Base-by-base conservation (phyloP, 495 filamentous ascomycete genomes). In the Gamarada debralockiae region DNA sequence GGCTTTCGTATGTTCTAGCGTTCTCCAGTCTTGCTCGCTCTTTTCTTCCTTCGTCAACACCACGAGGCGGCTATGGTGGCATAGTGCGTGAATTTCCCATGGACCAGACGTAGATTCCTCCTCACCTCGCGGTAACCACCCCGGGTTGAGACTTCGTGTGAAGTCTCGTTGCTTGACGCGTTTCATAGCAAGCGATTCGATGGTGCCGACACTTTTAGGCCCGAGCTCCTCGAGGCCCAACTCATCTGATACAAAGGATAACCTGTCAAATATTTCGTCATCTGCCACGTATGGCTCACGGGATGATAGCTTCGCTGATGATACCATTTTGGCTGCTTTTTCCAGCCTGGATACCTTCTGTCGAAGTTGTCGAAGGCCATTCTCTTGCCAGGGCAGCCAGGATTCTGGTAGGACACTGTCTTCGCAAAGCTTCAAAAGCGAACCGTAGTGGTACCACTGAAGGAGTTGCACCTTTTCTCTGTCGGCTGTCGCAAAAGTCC, bases 81-180 rank as follows among this genome's bases (percentile, higher is more conserved):
- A 58, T 12, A 61, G 48, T 12, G 58, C 58, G 23, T 61, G 40
- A 13, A 61, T 38, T 29, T 61, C 58, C 58, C 58, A 61, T 8
- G 58, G 58, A 20, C 55, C 58, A 48, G 45, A 39, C 24, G 22
- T 24, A 36, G 27, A 34, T 18, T 23, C 46, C 10, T 48, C 22
- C 17, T 18, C 6, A 23, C 18, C 10, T 38, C 13, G 5, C 18
- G 46, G 46, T 3, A 48, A 4, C 27, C 33, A 48, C 5, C 46
- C 46, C 5, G 46, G 46, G 15, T 48, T 48, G 46, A 48, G 27
- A 5, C 13, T 21, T 36, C 46, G 12, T 23, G 46, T 48, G 29
- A 6, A 34, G 46, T 48, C 48, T 37, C 50, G 44, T 18, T 23
- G 48, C 38, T 23, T 29, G 45, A 47, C 51, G 10, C 56, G 56